Evolutionary conservation across 2,329 filamentous ascomycete species (phyloP), one percentile per base, ranked within the genome.

Genomic region (Botryotinia narcissicola): DNA sequence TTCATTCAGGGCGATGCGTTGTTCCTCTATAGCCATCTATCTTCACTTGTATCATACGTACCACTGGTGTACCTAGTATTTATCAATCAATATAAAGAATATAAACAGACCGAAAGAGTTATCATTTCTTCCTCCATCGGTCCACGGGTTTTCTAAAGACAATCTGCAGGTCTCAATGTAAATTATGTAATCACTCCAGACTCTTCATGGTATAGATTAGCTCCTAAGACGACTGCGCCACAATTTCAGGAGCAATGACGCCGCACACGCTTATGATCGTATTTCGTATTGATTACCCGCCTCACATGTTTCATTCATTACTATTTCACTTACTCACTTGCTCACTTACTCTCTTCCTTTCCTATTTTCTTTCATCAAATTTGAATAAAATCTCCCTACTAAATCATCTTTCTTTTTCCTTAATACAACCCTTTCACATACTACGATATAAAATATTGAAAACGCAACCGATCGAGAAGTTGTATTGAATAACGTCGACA

Each of bases 141-240:
- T 44, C 42, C 16, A 18, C 7, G 42, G 16, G 4, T 44, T 7
- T 44, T 44, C 42, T 44, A 44, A 18, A 42, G 40, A 25, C 25
- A n/a, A 54, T n/a, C 48, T n/a, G 25, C 12, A 14, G 4, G 48
- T 18, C 25, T 29, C 51, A 54, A 57, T 5, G 25, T 29, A 7
- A 20, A 67, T 67, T 67, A 67, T 22, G 25, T 67, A 67, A 67
- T 67, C 22, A n/a, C 64, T 32, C 25, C 35, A 37, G 35, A 37
- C 35, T 37, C 35, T 67, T 66, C 22, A 16, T 25, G 62, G 46
- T n/a, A 40, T 12, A 6, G 40, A 14, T 40, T 4, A 14, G 42
- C 64, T 40, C 22, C 46, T 29, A 25, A 54, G 35, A 70, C 16
- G 22, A 44, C 67, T 70, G 54, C 29, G 67, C 67, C 67, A 70